Base-by-base conservation (phyloP, 2,329 filamentous ascomycete species). In the Calycina marina region DNA sequence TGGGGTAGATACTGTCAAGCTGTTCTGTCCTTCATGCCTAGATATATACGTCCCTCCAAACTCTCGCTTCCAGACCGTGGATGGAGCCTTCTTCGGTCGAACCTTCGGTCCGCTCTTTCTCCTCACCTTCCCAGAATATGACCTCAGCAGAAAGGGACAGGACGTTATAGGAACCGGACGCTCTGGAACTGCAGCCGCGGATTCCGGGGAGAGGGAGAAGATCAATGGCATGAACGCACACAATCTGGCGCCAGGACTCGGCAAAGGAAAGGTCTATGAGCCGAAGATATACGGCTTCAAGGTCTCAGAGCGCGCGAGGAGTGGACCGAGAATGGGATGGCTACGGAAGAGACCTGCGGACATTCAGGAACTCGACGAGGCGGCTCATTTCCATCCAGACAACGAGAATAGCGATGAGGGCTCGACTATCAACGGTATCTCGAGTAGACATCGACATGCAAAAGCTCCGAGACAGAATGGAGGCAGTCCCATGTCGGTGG, bases 21-120 rank as follows among this genome's bases (percentile, higher is more conserved):
- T 98, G 14, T 98, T 94, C 62, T 98, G 90, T 55, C 90, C 90
- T 2, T 86, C 83, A 40, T 98, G 90, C 58, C 72, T 94, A 44
- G 90, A 98, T 54, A 83, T 96, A 49, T 98, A 96, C 57, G 90
- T 90, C 0, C 90, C 90, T 3, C 90, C 90, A 25, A 98, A 96
- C 63, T 93, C 84, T 50, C 75, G 90, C 13, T 98, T 96, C 55
- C 90, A 96, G 58, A 88, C 84, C 3, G 90, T 98, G 18, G 90
- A 98, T 47, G 90, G 90, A 32, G 90, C 90, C 28, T 98, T 96
- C 63, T 98, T 98, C 52, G 90, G 90, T 29, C 88, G 90, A 33
- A 98, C 90, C 0, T 98, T 98, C 55, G 86, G 86, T 40, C 85
- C 85, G 28, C 73, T 98, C 38, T 98, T 98, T 62, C 84, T 98